Evolutionary conservation across 768 basidiomycete species (phyloP), one percentile per base, ranked within the genome.

Genomic region (Hortiboletus campestris): DNA sequence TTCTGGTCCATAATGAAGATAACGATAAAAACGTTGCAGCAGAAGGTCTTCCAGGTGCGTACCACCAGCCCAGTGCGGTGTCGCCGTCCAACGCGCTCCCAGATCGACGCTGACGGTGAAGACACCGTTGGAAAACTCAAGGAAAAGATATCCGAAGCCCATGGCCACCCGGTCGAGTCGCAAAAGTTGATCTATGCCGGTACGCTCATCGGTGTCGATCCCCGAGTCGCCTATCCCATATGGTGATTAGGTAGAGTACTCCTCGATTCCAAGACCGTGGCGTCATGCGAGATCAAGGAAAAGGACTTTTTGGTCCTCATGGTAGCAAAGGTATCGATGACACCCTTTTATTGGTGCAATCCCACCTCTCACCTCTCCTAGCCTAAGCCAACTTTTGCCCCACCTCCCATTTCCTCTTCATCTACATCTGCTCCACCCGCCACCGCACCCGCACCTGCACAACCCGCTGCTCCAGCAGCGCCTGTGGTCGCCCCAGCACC

Each of bases 291-390:
- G 51, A 91, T 98, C 79, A 95, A 97, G 76, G 96, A 98, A 75
- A 98, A 97, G 77, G 96, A 97, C 72, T 99, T 99, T 76, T 76
- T 98, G 57, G 97, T 99, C n/a, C 84, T 99, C 41, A 99, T 98
- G 96, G 91, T 98, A 34, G 84, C 94, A 48, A 98, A 97, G 85
- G 95, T 95, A 59, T 53, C 43, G 35, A 42, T 48, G 76, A 42
- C 38, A 20, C 34, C 19, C n/a, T 50, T 6, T 38, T 50, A 31
- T 22, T 35, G 38, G 20, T 40, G 11, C 39, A 14, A 49, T 12
- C 36, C 22, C 25, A 25, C 25, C 25, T 34, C 52, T 62, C 51
- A 34, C 31, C 14, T 6, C 48, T 34, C 51, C 39, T 48, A 88
- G 86, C 85, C 83, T 38, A 88, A 85, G 63, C 74, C 83, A 9